Evolutionary conservation across 169 alveolate species (phyloP).

Genomic region (Amoebophrya sp.): DNA sequence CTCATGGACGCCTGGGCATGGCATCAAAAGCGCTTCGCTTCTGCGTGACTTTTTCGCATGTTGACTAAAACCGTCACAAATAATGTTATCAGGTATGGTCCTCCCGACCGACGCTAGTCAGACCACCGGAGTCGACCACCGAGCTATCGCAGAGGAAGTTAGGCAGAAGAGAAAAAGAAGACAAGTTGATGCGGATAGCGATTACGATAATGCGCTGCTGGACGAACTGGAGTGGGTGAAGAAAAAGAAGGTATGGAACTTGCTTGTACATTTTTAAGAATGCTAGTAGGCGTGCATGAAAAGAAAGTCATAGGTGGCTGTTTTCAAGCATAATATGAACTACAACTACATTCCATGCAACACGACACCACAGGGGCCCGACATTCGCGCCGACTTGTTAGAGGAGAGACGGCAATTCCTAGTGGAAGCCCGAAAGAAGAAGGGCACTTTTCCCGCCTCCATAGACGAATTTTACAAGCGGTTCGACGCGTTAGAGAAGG

Average conservation of each 20-base stretch:
- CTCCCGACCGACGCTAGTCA: background rate
- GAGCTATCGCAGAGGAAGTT: background rate
- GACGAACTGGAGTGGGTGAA: slow-evolving; percentile 43
- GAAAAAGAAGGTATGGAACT: slow-evolving; percentile 41
- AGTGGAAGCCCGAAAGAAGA: slow-evolving; percentile 34
- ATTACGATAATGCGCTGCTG: slow-evolving; percentile 39
- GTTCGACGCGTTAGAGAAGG: slow-evolving; percentile 33
- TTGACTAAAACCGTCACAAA: too few species aligned
- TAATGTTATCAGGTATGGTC: slow-evolving; percentile 7
- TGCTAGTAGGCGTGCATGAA: too few species aligned
- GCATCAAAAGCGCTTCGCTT: too few species aligned
- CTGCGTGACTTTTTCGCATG: too few species aligned
- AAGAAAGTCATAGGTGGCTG: background rate
- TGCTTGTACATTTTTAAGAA: background rate
- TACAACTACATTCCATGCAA: background rate
- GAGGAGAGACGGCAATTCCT: slow-evolving; percentile 46
- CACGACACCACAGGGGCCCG: background rate
- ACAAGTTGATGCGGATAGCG: slow-evolving; percentile 43
- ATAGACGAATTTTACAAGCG: slow-evolving; percentile 45
- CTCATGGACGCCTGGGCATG: too few species aligned
- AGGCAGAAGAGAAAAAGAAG: slow-evolving; percentile 22
- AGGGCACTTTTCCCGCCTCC: slow-evolving; percentile 30
- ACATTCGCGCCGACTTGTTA: slow-evolving; percentile 33
- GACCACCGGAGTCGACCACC: slow-evolving; percentile 7
- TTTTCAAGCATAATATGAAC: background rate